Conservation (phyloP, 2,329 filamentous ascomycete species). For the Calonectria crousiana region DNA sequence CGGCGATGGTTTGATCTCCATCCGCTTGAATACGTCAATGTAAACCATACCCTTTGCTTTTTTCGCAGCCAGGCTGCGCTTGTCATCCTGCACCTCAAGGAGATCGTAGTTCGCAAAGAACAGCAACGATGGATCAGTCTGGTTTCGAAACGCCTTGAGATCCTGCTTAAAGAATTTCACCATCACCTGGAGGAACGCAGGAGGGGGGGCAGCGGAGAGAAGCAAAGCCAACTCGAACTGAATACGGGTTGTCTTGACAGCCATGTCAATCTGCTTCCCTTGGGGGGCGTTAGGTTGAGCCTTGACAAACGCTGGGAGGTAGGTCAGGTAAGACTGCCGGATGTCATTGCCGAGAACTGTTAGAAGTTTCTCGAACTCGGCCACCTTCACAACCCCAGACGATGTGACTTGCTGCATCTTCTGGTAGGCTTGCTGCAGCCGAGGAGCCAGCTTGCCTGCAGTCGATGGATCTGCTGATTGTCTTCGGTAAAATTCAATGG, state of each 20-base stretch:
- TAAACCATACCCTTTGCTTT: conserved; percentile 52
- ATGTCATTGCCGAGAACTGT: conserved; percentile 62
- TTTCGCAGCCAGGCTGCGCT: conserved; percentile 57
- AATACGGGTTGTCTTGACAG: conserved; percentile 60
- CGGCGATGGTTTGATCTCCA: conserved; percentile 58
- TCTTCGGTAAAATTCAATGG: conserved; percentile 64
- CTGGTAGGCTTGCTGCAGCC: conserved; percentile 69
- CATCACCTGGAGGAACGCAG: conserved; percentile 67
- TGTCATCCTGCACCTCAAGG: conserved; percentile 74
- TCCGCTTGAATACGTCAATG: conserved; percentile 70
- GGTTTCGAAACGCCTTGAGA: conserved; percentile 67
- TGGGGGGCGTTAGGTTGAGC: conserved; percentile 61
- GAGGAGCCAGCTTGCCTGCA: conserved; percentile 55
- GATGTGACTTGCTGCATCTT: conserved; percentile 65
- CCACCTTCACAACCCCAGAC: conserved; percentile 66
- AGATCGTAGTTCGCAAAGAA: conserved; percentile 80
- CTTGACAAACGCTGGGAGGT: conserved; percentile 57
- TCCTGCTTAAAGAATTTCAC: conserved; percentile 73
- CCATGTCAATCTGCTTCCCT: conserved; percentile 57
- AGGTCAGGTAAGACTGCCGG: conserved; percentile 62
- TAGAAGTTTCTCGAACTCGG: conserved; percentile 74
- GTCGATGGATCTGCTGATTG: conserved; percentile 57
- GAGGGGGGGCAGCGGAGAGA: conserved; percentile 59
- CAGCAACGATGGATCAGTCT: conserved; percentile 74
- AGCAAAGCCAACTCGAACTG: conserved; percentile 67